Evolutionary conservation across 441 rosid genomes (phyloP).

Genomic region (Aleurites moluccanus): DNA sequence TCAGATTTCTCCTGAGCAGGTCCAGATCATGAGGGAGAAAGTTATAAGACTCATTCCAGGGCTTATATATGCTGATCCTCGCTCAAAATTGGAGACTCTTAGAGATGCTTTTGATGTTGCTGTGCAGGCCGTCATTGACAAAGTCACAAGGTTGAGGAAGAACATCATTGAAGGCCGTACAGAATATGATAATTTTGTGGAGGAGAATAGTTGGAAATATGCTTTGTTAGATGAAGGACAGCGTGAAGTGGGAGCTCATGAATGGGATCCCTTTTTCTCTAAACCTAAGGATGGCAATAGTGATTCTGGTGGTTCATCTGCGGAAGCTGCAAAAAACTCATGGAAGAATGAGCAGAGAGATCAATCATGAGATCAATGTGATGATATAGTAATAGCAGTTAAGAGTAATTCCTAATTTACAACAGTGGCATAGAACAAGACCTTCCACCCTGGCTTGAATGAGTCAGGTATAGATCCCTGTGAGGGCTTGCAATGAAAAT

Average conservation of each 20-base stretch:
- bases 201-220: slow-evolving; percentile 97
- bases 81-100: slow-evolving; percentile 62
- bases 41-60: slow-evolving; percentile 73
- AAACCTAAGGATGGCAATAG: slow-evolving; percentile 66
- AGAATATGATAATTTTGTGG: slow-evolving; percentile 83
- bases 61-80: slow-evolving; percentile 82
- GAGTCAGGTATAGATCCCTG: slow-evolving; percentile 19
- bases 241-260: slow-evolving; percentile 78
- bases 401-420: slow-evolving; percentile 8
- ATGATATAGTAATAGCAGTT: slow-evolving; percentile 16
- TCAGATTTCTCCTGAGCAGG: slow-evolving; percentile 71
- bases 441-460: slow-evolving; percentile 6
- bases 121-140: slow-evolving; percentile 76
- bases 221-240: slow-evolving; percentile 83
- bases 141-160: slow-evolving; percentile 82
- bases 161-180: slow-evolving; percentile 68
- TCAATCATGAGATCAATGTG: slow-evolving; percentile 37
- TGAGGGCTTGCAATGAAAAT: slow-evolving; percentile 14
- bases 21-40: slow-evolving; percentile 71
- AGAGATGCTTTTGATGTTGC: slow-evolving; percentile 86
- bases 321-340: slow-evolving; percentile 83
- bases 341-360: slow-evolving; percentile 91
- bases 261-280: slow-evolving; percentile 99
- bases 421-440: slow-evolving; percentile 11
- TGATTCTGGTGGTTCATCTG: slow-evolving; percentile 56